Evolutionary conservation across 2,329 filamentous ascomycete species (phyloP).

Genomic region (Myriosclerotinia duriaeana): DNA sequence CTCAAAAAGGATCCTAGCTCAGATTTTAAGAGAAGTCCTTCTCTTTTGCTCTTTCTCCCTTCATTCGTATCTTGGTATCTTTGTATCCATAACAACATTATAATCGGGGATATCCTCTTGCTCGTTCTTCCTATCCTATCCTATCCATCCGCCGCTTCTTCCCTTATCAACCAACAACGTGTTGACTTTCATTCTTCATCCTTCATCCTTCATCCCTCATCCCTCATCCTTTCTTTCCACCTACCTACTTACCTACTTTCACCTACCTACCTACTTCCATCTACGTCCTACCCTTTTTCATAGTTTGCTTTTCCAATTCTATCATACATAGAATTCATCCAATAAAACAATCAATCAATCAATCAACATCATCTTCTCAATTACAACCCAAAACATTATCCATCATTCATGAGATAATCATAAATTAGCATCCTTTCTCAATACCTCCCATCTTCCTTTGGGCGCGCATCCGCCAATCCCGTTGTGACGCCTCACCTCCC

Average conservation of each 20-base stretch:
- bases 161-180: too few relatives aligned
- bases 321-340: neutral
- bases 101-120: too few relatives aligned
- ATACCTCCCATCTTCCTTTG: slow-evolving; percentile 8
- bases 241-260: neutral
- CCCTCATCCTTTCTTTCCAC: neutral
- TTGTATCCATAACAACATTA: too few relatives aligned
- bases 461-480: slow-evolving; percentile 17
- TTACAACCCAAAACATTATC: neutral
- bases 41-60: too few relatives aligned
- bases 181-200: neutral
- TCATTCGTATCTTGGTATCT: too few relatives aligned
- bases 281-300: neutral
- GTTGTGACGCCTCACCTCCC: slow-evolving; percentile 4
- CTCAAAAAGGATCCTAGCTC: too few relatives aligned
- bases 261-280: neutral
- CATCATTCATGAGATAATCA: slow-evolving; percentile 22
- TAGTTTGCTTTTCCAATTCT: slow-evolving; percentile 5
- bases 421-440: slow-evolving; percentile 16
- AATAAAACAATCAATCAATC: slow-evolving; percentile 9
- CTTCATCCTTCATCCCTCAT: neutral
- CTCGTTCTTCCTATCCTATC: too few relatives aligned
- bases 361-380: slow-evolving; percentile 1
- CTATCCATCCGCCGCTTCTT: too few relatives aligned
- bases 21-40: too few relatives aligned